A percentile compares a stretch with the other conserved stretches of the same genome.
These are phyloP conservation scores for Phanerochaete sordida DNA, from an alignment of 768 basidiomycete genomes.

Conservation along the genomic window DNA sequence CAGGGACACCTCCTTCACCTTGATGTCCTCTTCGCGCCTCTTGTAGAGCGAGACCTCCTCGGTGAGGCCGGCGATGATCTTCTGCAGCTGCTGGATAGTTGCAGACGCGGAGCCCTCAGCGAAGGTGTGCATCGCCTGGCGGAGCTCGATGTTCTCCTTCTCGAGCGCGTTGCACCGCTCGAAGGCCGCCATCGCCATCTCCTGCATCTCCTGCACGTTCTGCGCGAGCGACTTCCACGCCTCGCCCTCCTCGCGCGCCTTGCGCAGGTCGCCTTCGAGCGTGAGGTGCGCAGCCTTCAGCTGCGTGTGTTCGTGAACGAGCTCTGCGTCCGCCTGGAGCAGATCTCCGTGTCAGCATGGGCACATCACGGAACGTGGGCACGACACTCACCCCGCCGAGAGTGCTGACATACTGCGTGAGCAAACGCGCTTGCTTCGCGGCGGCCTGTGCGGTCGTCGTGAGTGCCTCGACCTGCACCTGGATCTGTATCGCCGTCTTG, in stretches of 20 bases:
- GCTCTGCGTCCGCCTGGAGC: background rate
- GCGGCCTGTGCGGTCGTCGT: slow-evolving; percentile 1
- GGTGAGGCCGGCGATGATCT: slow-evolving; percentile 14
- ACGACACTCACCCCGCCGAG: background rate
- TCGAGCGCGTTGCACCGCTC: slow-evolving; percentile 20
- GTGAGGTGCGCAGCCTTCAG: background rate
- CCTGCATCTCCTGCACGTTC: slow-evolving; percentile 17
- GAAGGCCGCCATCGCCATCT: slow-evolving; percentile 17
- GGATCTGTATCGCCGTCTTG: background rate
- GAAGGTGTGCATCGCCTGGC: slow-evolving; percentile 16
- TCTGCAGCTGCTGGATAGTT: slow-evolving; percentile 17
- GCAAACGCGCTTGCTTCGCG: background rate
- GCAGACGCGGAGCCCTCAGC: slow-evolving; percentile 12
- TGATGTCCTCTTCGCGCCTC: slow-evolving; percentile 13
- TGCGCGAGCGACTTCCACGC: slow-evolving; percentile 12
- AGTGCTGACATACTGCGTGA: background rate
- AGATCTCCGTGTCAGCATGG: background rate
- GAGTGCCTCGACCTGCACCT: slow-evolving; percentile 4
- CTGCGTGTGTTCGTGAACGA: background rate
- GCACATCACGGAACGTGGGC: background rate
- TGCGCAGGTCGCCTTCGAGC: slow-evolving; percentile 1
- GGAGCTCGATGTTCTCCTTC: slow-evolving; percentile 20
- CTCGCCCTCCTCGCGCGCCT: slow-evolving; percentile 2
- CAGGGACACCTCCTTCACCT: slow-evolving; percentile 9
- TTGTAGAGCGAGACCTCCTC: slow-evolving; percentile 14